Evolutionary conservation across 2,329 filamentous ascomycete species (phyloP).

Genomic region (Coniella vitis): DNA sequence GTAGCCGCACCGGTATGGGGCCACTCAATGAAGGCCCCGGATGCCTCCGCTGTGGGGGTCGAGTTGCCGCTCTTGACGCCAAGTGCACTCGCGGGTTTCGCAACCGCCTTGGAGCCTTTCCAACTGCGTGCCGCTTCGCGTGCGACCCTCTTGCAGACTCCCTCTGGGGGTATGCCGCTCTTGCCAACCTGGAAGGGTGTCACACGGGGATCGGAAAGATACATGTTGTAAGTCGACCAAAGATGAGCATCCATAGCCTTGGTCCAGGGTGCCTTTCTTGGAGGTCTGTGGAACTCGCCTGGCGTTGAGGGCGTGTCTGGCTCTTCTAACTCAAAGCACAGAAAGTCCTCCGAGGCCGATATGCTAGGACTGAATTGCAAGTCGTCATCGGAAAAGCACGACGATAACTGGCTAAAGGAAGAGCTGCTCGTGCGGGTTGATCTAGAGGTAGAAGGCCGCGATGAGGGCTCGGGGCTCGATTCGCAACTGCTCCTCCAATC

Average conservation of each 20-base stretch:
- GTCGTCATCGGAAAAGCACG: slow-evolving; percentile 49
- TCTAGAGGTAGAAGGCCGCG: slow-evolving; percentile 51
- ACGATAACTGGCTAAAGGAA: slow-evolving; percentile 47
- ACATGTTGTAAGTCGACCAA: slow-evolving; percentile 59
- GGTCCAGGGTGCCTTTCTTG: slow-evolving; percentile 54
- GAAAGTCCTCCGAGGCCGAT: slow-evolving; percentile 28
- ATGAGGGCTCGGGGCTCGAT: slow-evolving; percentile 52
- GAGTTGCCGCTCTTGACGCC: slow-evolving; percentile 43
- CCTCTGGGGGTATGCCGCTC: slow-evolving; percentile 56
- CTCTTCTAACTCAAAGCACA: slow-evolving; percentile 8
- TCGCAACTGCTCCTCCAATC: slow-evolving; percentile 52
- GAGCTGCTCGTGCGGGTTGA: slow-evolving; percentile 54
- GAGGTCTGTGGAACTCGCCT: slow-evolving; percentile 19
- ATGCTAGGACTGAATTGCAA: slow-evolving; percentile 46
- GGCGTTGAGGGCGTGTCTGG: slow-evolving; percentile 3
- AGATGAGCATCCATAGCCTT: slow-evolving; percentile 58
- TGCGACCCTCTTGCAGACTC: slow-evolving; percentile 59
- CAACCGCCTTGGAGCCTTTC: slow-evolving; percentile 49
- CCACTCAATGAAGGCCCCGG: slow-evolving; percentile 51
- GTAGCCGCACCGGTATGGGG: slow-evolving; percentile 58
- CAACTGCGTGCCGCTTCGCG: slow-evolving; percentile 59
- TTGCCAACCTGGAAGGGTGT: slow-evolving; percentile 60
- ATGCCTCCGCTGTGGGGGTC: slow-evolving; percentile 45
- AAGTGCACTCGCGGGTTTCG: slow-evolving; percentile 15
- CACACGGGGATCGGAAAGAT: slow-evolving; percentile 60